Conservation (phyloP, 2,329 filamentous ascomycete genomes). For the Ascosphaera aggregata region DNA sequence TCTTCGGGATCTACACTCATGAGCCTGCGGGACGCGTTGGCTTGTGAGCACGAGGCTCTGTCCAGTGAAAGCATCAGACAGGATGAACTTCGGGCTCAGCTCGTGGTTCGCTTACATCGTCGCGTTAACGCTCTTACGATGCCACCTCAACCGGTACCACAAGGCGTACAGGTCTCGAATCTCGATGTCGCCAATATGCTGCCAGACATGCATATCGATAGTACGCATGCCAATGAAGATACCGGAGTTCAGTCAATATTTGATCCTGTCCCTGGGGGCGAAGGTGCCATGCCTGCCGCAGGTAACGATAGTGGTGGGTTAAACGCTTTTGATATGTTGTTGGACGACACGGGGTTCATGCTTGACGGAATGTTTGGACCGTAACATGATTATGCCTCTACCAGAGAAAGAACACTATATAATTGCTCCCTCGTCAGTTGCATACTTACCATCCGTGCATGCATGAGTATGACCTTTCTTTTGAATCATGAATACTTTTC, state of each 20-base stretch:
- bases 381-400: too few species aligned
- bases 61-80: constrained; percentile 17
- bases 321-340: background rate
- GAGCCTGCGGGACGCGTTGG: constrained; percentile 19
- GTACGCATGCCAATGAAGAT: background rate
- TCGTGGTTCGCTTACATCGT: constrained; percentile 22
- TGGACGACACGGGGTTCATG: background rate
- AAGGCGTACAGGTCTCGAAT: constrained; percentile 14
- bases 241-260: background rate
- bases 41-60: constrained; percentile 16
- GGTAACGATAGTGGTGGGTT: background rate
- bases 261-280: background rate
- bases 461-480: too few species aligned
- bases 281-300: constrained; percentile 2
- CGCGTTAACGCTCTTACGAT: constrained; percentile 20
- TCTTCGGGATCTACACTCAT: constrained; percentile 11
- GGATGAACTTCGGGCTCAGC: constrained; percentile 20
- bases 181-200: constrained; percentile 10
- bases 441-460: too few species aligned
- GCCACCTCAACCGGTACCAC: constrained; percentile 8
- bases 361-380: background rate
- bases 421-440: too few species aligned
- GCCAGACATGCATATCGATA: constrained; percentile 2
- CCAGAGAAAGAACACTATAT: too few species aligned
- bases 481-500: too few species aligned